Base-by-base conservation (phyloP, 2,329 filamentous ascomycete genomes). In the Cladosporium sp. region DNA sequence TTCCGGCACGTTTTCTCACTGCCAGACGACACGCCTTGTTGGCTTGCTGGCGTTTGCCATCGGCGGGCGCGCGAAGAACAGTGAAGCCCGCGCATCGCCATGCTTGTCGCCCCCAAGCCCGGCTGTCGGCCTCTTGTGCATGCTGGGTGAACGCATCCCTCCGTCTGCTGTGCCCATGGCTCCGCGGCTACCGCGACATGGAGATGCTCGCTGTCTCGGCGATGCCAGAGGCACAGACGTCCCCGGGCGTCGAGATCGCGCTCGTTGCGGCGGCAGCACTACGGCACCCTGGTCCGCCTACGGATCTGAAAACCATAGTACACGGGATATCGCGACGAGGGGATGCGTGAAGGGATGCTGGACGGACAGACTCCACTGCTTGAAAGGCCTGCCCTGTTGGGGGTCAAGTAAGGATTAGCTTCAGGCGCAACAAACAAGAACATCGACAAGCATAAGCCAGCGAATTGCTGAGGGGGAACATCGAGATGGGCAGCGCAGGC, bases 231-330 rank as follows among this genome's bases (percentile, higher is more conserved):
- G 46, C 46, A 40, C 46, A 34, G 37, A 49, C 37, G 46, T 10
- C 9, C 14, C 32, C 32, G 19, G 14, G 16, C 37, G 19, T 50
- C 46, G 40, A 43, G 48, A 43, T 37, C 31, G 40, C 16, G 19
- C 40, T 50, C 40, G 48, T 43, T 37, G 41, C 44, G 41, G 18
- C 48, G 48, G 48, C 48, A 43, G 18, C 40, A 50, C 48, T 40
- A 38, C 48, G 48, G 48, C 31, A 18, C 38, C 22, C 22, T 22
- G 22, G 22, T 7, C 22, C 22, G 22, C 22, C 22, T 22, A 22
- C 22, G 22, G 4, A 22, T 22, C 22, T 28, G 22, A 5, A 28
- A 28, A 28, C 7, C 22, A 28, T 28, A 7, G 22, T 28, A 28
- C 22, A 7, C 22, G 4, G 22, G 22, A 4, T 28, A 28, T 28